Evolutionary conservation across 305 asterid genomes (phyloP), one percentile per base, ranked within the genome.

Genomic region (Fraxinus latifolia): DNA sequence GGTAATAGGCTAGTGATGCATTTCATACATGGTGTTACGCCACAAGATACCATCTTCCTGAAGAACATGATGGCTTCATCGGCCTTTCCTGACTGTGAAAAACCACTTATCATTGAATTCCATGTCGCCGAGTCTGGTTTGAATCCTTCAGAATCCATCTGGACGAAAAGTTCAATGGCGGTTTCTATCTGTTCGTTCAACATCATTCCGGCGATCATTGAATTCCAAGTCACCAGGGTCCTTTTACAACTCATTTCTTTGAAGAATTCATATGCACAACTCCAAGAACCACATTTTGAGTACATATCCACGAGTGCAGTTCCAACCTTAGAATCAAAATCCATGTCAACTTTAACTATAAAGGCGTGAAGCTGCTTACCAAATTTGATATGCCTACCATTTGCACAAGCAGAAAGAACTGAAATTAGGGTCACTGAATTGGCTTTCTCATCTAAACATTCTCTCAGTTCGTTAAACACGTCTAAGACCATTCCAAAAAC

Each of bases 131-230:
- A 88, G 88, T 96, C 97, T 3, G 97, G 87, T 79, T 77, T 77
- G 84, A 93, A 44, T 76, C 87, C 93, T 79, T 89, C 87, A 33
- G 71, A 67, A 83, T 85, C 91, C 76, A 96, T 81, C 84, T 82
- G 83, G 23, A 17, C 75, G 39, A 96, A 96, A 14, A 94, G 92
- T 32, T 85, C 80, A 36, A 88, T 33, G 23, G 99, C 97, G 11
- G 60, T 77, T 79, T 90, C 94, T 17, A 79, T 80, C 78, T 88
- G 91, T 83, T 84, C 86, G 60, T 90, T 92, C 83, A 85, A 82
- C 93, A 96, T 92, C 97, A 92, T 82, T 70, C 99, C 98, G 0
- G 92, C 86, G 31, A 96, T 92, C 97, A 96, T 93, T 2, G 97
- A 88, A 80, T 92, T 96, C 97, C 98, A 94, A 0, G 97, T 90